Percentiles rank a stretch among this genome's conserved stretches.
Evolutionary conservation across 768 basidiomycete species (phyloP).

Genomic region (Auricularia cornea): DNA sequence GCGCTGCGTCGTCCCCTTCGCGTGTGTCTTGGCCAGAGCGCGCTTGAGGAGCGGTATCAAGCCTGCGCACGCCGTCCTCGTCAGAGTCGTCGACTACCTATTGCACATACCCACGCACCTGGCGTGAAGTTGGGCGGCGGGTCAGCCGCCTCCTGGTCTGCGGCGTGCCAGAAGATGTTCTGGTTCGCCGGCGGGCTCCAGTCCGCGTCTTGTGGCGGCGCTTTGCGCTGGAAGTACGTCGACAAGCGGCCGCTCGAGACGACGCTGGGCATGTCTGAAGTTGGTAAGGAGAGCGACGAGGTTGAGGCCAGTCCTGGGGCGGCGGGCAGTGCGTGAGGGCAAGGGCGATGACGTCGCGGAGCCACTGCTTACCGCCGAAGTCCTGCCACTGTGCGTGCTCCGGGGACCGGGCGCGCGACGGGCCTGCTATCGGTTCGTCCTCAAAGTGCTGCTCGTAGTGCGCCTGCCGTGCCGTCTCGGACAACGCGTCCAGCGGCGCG

Average conservation of each 20-base stretch:
- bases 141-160: conserved; percentile 26
- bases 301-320: neutral
- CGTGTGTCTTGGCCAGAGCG: conserved; percentile 44
- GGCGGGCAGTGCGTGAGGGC: conserved; percentile 16
- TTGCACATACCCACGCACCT: too few relatives aligned
- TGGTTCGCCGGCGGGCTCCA: neutral
- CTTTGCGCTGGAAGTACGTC: neutral
- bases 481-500: conserved; percentile 30
- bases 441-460: conserved; percentile 52
- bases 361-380: conserved; percentile 7
- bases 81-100: neutral
- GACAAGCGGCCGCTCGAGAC: neutral
- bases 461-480: conserved; percentile 30
- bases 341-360: conserved; percentile 3
- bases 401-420: neutral
- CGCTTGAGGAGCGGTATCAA: conserved; percentile 56
- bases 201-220: neutral
- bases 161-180: conserved; percentile 61
- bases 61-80: conserved; percentile 29
- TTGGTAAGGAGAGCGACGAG: neutral
- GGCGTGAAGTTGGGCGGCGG: conserved; percentile 57
- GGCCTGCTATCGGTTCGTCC: conserved; percentile 6
- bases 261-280: neutral
- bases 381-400: neutral
- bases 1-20: conserved; percentile 38